phyloP scores from a whole-genome alignment of 169 alveolate genomes.

The Cryptosporidium felis region DNA sequence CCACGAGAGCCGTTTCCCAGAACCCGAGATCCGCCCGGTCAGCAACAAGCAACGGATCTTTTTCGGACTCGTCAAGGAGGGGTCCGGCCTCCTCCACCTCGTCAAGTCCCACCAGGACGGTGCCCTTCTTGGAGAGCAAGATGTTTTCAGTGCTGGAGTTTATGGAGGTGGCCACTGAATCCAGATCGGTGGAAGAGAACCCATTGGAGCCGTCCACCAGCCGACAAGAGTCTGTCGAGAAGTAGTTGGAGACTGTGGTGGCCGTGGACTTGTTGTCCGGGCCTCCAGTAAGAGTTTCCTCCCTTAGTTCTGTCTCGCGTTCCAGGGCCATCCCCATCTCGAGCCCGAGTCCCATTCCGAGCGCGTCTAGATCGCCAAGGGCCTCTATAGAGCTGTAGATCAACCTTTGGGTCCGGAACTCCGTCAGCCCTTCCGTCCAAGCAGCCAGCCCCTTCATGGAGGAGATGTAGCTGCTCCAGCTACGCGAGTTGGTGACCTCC shows the following conservation, averaged over 20 bases:
- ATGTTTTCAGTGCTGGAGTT: conserved; percentile 51
- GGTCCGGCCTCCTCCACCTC: neutral
- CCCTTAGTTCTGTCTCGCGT: no score
- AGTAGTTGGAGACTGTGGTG: neutral
- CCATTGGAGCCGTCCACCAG: neutral
- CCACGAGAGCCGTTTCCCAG: conserved; percentile 36
- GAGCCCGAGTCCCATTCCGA: neutral
- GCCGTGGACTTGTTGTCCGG: neutral
- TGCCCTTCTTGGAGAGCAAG: neutral
- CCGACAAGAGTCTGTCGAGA: neutral
- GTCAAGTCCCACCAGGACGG: neutral
- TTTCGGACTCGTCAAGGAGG: neutral
- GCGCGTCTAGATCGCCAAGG: neutral
- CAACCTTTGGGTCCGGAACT: neutral
- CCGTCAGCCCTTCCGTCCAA: neutral
- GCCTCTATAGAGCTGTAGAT: neutral
- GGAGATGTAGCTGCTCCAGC: conserved; percentile 22
- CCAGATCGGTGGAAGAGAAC: conserved; percentile 62
- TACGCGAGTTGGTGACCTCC: conserved; percentile 2
- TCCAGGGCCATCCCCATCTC: neutral
- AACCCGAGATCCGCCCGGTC: neutral
- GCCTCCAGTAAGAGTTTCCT: neutral
- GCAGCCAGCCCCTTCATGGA: conserved; percentile 17
- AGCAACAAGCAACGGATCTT: conserved; percentile 8
- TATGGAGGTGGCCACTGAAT: conserved; percentile 37